These are phyloP conservation scores for Coniochaeta ligniaria DNA, from an alignment of 2,329 filamentous ascomycete genomes.

Conservation along the genomic window DNA sequence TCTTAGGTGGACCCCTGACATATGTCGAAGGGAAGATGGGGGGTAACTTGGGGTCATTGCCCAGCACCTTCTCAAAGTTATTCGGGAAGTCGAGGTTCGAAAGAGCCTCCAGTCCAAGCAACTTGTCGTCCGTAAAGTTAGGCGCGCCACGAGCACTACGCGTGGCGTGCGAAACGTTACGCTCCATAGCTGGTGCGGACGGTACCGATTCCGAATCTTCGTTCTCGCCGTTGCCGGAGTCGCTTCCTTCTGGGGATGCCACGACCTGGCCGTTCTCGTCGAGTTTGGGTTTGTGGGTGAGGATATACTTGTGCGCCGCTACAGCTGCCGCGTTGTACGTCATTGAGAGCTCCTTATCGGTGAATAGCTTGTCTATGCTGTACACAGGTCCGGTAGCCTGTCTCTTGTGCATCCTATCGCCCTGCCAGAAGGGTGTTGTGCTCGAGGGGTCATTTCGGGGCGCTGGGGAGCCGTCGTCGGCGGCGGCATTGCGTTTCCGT, in stretches of 20 bases:
- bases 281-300: conserved; percentile 46
- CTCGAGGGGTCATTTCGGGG: conserved; percentile 50
- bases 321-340: conserved; percentile 57
- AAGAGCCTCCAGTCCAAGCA: conserved; percentile 53
- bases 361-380: conserved; percentile 64
- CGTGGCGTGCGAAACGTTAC: conserved; percentile 56
- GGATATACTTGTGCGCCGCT: conserved; percentile 54
- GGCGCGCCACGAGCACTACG: conserved; percentile 53
- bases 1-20: conserved; percentile 48
- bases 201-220: conserved; percentile 37
- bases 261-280: conserved; percentile 41
- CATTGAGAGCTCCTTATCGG: conserved; percentile 61
- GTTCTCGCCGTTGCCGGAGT: conserved; percentile 44
- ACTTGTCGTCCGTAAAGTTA: conserved; percentile 50
- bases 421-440: conserved; percentile 56
- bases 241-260: conserved; percentile 45
- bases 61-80: conserved; percentile 50
- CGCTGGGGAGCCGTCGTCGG: conserved; percentile 55
- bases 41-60: conserved; percentile 51
- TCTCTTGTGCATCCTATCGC: conserved; percentile 47
- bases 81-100: conserved; percentile 51
- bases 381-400: conserved; percentile 54
- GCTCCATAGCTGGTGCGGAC: conserved; percentile 52
- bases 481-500: conserved; percentile 49
- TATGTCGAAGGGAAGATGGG: conserved; percentile 50